Evolutionary conservation across 2,329 filamentous ascomycete species (phyloP), one percentile per base, ranked within the genome.

Genomic region (Phialocephala sp.): DNA sequence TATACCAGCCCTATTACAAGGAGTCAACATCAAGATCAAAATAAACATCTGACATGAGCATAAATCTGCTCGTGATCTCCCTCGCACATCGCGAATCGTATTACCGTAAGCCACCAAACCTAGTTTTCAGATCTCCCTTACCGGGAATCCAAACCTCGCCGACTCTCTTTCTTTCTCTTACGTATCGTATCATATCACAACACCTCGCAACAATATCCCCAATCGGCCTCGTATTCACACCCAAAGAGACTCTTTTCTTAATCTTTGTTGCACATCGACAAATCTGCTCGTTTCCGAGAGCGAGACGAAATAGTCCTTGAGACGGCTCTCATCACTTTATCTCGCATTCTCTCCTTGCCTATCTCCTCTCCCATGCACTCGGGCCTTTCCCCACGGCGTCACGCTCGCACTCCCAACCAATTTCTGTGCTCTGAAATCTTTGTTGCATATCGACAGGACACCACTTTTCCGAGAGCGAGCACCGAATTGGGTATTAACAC

Each of bases 211-310:
- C 43, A 4, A 32, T 3, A 47, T 47, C 15, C 20, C 43, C 5
- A n/a, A 9, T 11, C 8, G 15, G 15, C 15, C 18, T 22, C 18
- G 43, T 8, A 47, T 32, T 32, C 27, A 32, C 27, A 6, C 27
- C 27, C 27, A 32, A 6, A 32, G 27, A 32, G 6, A 32, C 27
- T 32, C 27, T 32, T 32, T 32, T 6, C 27, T 32, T 3, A 32
- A 32, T 32, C 43, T 47, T 47, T 47, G 43, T 47, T 47, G 43
- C 43, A 47, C 6, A 22, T 47, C 43, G 12, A 47, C 43, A 47
- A 47, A 47, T 8, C 3, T 3, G 3, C 8, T 18, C 11, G 37
- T 41, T 5, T 18, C 4, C 37, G 37, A 41, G 15, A 12, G 37
- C 37, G 37, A 41, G 37, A 41, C 37, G 37, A 41, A 41, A 14